Evolutionary conservation across 495 filamentous ascomycete genomes (phyloP).

Genomic region (Aspergillus ostianus): DNA sequence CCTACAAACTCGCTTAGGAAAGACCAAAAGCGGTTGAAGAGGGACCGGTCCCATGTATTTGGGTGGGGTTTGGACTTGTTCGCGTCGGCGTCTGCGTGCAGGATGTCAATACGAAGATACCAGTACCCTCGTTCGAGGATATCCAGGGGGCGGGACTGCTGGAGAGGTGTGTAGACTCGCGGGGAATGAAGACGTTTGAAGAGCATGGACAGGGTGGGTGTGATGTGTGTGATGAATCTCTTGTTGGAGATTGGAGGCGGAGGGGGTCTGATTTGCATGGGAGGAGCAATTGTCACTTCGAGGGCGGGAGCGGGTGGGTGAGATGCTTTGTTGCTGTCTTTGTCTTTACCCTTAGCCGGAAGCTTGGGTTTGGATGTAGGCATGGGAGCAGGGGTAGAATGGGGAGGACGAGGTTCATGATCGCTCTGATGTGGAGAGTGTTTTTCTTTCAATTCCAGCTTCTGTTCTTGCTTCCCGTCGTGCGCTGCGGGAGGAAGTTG

Average conservation of each 20-base stretch:
- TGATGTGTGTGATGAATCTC: constrained; percentile 50
- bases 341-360: background rate
- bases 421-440: background rate
- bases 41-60: constrained; percentile 22
- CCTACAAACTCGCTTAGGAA: constrained; percentile 58
- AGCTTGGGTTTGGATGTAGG: background rate
- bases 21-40: constrained; percentile 55
- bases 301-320: constrained; percentile 1
- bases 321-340: background rate
- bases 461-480: background rate
- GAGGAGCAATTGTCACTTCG: constrained; percentile 18
- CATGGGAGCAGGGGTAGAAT: background rate
- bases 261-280: constrained; percentile 42
- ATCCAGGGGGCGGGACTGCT: constrained; percentile 48
- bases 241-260: constrained; percentile 40
- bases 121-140: constrained; percentile 68
- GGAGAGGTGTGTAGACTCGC: constrained; percentile 50
- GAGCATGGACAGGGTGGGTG: constrained; percentile 53
- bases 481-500: background rate
- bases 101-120: constrained; percentile 48
- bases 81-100: background rate
- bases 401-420: background rate
- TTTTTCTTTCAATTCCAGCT: background rate
- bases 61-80: constrained; percentile 4
- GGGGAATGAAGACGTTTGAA: constrained; percentile 48